Base-by-base conservation (phyloP, 148 eudicot genomes). In the Amaranthus palmeri region DNA sequence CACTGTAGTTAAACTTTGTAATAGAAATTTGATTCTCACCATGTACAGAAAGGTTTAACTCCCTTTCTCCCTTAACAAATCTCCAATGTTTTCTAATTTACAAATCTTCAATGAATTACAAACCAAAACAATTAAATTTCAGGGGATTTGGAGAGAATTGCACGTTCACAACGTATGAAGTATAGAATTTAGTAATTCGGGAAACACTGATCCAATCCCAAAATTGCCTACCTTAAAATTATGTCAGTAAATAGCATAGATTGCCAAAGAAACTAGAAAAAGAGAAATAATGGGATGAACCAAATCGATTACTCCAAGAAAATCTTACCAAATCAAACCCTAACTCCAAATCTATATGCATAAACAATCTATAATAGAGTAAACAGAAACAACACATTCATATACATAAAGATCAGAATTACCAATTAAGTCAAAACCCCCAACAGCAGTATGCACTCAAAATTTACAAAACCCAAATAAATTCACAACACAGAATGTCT, bases 401-500 rank as follows among this genome's bases (percentile, higher is more conserved):
- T 61, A 62, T 12, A 15, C 18, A 62, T 62, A 0, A 62, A 62
- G 25, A 43, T 10, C 18, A 7, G n/a, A 44, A 44, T 13, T 13
- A 6, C 14, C 4, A 62, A 13, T 12, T 3, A 61, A 61, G 14
- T 62, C 17, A 13, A 62, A 36, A 62, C 46, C 15, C 49, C 62
- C 13, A 56, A 44, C 63, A 56, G 5, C 53, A 70, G 45, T 47
- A 54, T 2, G 17, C 36, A 69, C 62, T 69, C 40, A 42, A 61
- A 60, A 49, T 50, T 48, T 4, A 71, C 57, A 15, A 60, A 71
- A 49, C 74, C 74, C 74, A 72, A 61, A 72, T 72, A 60, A 72
- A 51, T 4, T n/a, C 7, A 63, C 67, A 13, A 25, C 66, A 71
- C 1, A 51, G 63, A 4, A 52, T 4, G 10, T 4, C 68, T 41